Evolutionary conservation across 352 stramenopile species (phyloP), one percentile per base, ranked within the genome.

Genomic region (Pythium aristosporum): DNA sequence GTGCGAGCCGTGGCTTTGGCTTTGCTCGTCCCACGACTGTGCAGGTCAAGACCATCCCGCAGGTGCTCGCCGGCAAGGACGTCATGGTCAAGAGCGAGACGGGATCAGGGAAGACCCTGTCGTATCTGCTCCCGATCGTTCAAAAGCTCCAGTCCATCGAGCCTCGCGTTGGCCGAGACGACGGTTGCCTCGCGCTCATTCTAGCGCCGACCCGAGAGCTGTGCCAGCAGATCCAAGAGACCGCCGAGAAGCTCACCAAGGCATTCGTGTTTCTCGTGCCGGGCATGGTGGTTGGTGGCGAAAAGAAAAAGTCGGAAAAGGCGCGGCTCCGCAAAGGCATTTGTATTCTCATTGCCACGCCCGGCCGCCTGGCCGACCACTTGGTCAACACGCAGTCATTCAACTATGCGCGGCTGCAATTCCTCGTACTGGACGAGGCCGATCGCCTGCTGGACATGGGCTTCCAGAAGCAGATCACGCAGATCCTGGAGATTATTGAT

Each of bases 381-480:
- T 73, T 99, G n/a, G 82, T 99, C 20, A 97, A 99, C 68, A 92
- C 96, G 28, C 88, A 96, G 23, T 82, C 87, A 48, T 91, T 99
- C 57, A 87, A 82, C 55, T 93, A 99, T 61, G 67, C 77, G 18
- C 74, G 74, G 30, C 93, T 99, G 36, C 89, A 92, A 43, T 92
- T 99, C 78, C 81, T 99, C 30, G 88, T 99, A 18, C 81, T 99
- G 0, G 98, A 99, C 71, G 98, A 99, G 68, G 97, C 97, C 69
- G 98, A 99, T 91, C 87, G 97, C 37, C 97, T 99, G 92, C 75
- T 99, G 16, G 98, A 99, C 75, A 99, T 99, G 98, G 98, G 97
- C 30, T 99, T 99, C 68, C 96, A 99, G 77, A 98, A 98, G 56
- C 96, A 99, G 75, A 99, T 99, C 77, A 94, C 94, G 49, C 88